These are phyloP conservation scores for Fraxinus americana DNA, from an alignment of 257 asterid species.

Conservation along the genomic window DNA sequence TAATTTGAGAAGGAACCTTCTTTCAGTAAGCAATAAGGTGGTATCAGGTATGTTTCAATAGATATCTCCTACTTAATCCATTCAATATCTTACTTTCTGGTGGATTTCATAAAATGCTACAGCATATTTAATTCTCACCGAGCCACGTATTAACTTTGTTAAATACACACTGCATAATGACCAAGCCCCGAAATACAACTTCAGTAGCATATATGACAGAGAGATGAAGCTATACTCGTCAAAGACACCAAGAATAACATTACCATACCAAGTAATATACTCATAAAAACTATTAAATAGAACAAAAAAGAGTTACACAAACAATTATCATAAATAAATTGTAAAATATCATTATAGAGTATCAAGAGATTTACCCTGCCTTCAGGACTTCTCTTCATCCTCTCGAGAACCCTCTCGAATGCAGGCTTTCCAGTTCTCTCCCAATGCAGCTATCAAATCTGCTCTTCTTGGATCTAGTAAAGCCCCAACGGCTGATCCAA, in stretches of 20 bases:
- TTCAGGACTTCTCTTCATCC: conserved; percentile 77
- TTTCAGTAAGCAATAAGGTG: conserved; percentile 1
- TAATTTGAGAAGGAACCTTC: conserved; percentile 5
- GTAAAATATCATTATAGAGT: not conserved
- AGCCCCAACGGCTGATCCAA: conserved; percentile 91
- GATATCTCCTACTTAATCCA: conserved; percentile 12
- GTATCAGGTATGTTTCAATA: not conserved
- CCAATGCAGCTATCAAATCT: conserved; percentile 88
- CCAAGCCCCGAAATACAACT: not conserved
- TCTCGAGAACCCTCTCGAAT: conserved; percentile 75
- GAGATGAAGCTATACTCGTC: not conserved
- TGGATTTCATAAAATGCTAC: not conserved
- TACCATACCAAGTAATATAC: not conserved
- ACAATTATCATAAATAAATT: not conserved
- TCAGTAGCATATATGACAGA: not conserved
- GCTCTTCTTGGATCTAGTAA: conserved; percentile 91
- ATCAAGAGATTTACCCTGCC: conserved; percentile 59
- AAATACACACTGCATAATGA: not conserved
- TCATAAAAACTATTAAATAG: not conserved
- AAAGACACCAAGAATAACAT: not conserved
- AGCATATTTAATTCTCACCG: not conserved
- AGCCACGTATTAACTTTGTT: not conserved
- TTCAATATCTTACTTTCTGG: not conserved
- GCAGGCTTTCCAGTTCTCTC: conserved; percentile 95
- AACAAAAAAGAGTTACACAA: not conserved